Base-by-base conservation (phyloP, 2,329 filamentous ascomycete genomes). In the Endoconidiophora polonica region DNA sequence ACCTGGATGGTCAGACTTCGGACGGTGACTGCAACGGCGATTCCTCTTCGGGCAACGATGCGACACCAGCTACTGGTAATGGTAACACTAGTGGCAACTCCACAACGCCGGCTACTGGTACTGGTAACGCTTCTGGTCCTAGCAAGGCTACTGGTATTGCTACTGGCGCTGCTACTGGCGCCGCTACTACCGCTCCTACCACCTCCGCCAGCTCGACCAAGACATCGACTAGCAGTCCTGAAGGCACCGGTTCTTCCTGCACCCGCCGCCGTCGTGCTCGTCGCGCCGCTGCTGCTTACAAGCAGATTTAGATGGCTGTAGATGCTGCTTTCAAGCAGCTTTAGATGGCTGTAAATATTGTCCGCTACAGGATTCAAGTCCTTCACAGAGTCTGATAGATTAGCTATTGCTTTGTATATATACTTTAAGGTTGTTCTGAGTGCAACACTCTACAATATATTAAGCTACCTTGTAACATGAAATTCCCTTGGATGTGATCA, bases 1-100 rank as follows among this genome's bases (percentile, higher is more conserved):
- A 65, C 62, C 54, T 59, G 3, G 56, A 54, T 23, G 63, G 61
- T 10, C 57, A 60, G 58, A 44, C 56, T 20, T 59, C 53, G 46
- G 63, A 65, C 33, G 63, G 63, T 43, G 62, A 65, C 59, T 65
- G 63, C 61, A 64, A 62, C 42, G 54, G 50, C 42, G 45, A 48
- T 40, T 51, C 54, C 6, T 44, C 26, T 40, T 45, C 52, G 22
- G 42, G 46, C 18, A 39, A 39, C 5, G 45, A 50, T 3, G 47
- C 18, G 20, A 16, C 48, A 10, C n/a, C 56, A 26, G 33, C 49
- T 26, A 48, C 48, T 29, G 43, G 49, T 24, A 45, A 58, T 40
- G 48, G 48, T 36, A 26, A 22, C 24, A 39, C 37, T 39, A 3
- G 20, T 41, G 45, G 33, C 20, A 16, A 14, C 37, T 53, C 56